Base-by-base conservation (phyloP, 179 eudicot genomes). In the Dionaea muscipula region DNA sequence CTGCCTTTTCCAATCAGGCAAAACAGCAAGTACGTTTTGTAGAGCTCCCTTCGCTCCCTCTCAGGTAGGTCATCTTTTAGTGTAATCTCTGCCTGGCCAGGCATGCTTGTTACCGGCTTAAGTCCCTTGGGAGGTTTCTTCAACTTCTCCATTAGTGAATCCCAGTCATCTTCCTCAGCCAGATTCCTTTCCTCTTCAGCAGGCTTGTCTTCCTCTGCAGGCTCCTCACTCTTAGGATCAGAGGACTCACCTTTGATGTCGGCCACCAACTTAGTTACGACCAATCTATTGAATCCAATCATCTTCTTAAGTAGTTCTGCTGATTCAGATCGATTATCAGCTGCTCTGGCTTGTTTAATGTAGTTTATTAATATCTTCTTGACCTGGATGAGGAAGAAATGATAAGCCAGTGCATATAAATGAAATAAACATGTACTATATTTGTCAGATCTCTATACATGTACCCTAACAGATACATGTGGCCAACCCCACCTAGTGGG, bases 241-340 rank as follows among this genome's bases (percentile, higher is more conserved):
- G 75, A 53, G 55, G 88, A 71, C 51, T 91, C 88, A 35, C 98
- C 96, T 71, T 82, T 88, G 28, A 93, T 85, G 61, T 88, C 95
- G 40, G 86, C 77, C 46, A 93, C 84, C 64, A 93, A 66, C 56
- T 73, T 78, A 40, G 94, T 81, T 54, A 80, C 99, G 35, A 88
- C 96, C 64, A 76, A 70, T 15, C 72, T 64, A 60, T 93, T 88
- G 68, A 83, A 93, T 28, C 73, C 81, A 47, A 93, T 79, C 96
- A 88, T 71, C 72, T 75, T 78, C 67, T 78, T 78, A 24, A 88
- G 85, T 62, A 75, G 76, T 60, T 73, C 81, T 20, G 95, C 96
- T 51, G 94, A 67, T 57, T 78, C 86, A 6, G 75, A 71, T 7
- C 76, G 80, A 63, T 78, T 76, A 20, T 77, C 85, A 54, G 87